Percentiles rank a stretch among this genome's conserved stretches.
phyloP scores from a whole-genome alignment of 169 alveolate genomes.

The Blepharisma undulans region DNA sequence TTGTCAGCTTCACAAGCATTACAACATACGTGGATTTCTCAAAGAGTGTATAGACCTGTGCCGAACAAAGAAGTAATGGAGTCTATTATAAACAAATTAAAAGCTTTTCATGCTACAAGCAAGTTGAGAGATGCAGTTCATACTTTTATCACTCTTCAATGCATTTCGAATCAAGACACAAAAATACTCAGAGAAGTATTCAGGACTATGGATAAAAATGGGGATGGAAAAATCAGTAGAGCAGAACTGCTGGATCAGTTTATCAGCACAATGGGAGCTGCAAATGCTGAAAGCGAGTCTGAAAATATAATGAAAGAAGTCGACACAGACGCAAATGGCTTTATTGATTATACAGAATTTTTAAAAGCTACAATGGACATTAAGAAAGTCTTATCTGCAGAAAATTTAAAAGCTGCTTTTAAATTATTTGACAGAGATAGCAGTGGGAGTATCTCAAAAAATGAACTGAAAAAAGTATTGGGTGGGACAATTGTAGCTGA shows the following conservation, averaged over 20 bases:
- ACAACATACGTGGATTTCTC: neutral
- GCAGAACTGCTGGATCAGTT: conserved; percentile 64
- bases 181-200: conserved; percentile 61
- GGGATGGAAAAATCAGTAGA: conserved; percentile 77
- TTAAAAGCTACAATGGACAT: conserved; percentile 22
- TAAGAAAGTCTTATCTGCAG: conserved; percentile 19
- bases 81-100: neutral
- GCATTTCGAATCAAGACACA: conserved; percentile 51
- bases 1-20: conserved; percentile 16
- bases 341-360: conserved; percentile 38
- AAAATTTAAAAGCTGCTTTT: conserved; percentile 18
- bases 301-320: conserved; percentile 5
- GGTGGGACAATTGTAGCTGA: neutral
- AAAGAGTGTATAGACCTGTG: neutral
- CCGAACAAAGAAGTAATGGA: neutral
- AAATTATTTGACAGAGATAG: conserved; percentile 35
- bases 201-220: conserved; percentile 62
- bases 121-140: conserved; percentile 61
- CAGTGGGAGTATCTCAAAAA: conserved; percentile 22
- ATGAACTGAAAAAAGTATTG: conserved; percentile 32
- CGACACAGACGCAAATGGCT: conserved; percentile 27
- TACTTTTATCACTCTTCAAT: conserved; percentile 61
- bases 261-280: conserved; percentile 48
- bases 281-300: conserved; percentile 69
- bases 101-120: conserved; percentile 28